phyloP scores from a whole-genome alignment of 352 stramenopile species.

The Globisporangium abappressorium region DNA sequence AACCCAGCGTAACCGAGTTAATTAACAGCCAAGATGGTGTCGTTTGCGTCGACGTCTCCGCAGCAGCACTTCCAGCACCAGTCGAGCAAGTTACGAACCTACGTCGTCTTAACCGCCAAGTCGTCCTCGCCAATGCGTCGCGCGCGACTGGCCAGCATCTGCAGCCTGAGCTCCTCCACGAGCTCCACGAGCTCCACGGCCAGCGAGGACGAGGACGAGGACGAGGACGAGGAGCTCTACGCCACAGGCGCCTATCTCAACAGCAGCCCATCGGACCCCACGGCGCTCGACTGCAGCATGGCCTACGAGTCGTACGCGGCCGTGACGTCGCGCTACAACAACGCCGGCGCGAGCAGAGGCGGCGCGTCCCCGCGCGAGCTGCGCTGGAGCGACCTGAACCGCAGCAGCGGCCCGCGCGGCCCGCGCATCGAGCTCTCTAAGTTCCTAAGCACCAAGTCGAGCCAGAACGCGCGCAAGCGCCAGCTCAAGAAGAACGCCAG shows the following conservation, averaged over 20 bases:
- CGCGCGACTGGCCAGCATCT: constrained; percentile 29
- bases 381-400: constrained; percentile 72
- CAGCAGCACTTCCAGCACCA: not conserved
- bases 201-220: constrained; percentile 32
- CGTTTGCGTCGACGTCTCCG: not conserved
- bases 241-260: not conserved
- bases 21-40: not conserved
- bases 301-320: constrained; percentile 78
- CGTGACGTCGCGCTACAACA: constrained; percentile 46
- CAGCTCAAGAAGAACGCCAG: constrained; percentile 18
- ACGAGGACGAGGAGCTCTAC: constrained; percentile 16
- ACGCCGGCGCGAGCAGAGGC: not conserved
- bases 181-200: constrained; percentile 33
- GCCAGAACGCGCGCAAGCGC: constrained; percentile 29
- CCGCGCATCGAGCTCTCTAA: constrained; percentile 29
- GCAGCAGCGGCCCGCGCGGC: constrained; percentile 46
- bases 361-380: constrained; percentile 35
- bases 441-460: constrained; percentile 21
- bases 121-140: constrained; percentile 11
- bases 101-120: constrained; percentile 22
- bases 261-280: not conserved
- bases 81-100: constrained; percentile 15
- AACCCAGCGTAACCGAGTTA: constrained; percentile 7
- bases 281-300: constrained; percentile 37
- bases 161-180: constrained; percentile 22